Conservation (phyloP, 768 basidiomycete genomes). For the Panaeolus cyanescens region DNA sequence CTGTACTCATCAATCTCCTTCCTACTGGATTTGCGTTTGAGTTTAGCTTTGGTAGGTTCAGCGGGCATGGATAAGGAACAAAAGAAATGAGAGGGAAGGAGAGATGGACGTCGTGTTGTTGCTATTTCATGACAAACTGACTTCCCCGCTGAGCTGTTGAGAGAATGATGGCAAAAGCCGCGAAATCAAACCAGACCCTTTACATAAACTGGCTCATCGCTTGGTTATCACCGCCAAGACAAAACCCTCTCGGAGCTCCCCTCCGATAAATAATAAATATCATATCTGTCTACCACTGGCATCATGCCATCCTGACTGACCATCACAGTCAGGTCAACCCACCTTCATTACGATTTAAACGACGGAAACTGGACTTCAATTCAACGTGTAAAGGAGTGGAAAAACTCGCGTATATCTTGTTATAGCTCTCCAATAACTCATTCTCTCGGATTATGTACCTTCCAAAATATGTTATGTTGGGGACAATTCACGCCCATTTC, state of each 20-base stretch:
- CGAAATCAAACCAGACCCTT: slow-evolving; percentile 3
- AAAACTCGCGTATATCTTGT: too few relatives aligned
- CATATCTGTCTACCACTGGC: background rate
- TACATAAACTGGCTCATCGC: slow-evolving; percentile 4
- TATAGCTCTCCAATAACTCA: too few relatives aligned
- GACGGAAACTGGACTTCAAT: too few relatives aligned
- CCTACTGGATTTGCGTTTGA: slow-evolving; percentile 50
- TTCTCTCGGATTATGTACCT: too few relatives aligned
- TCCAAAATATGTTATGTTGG: too few relatives aligned
- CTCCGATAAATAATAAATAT: background rate
- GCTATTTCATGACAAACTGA: background rate
- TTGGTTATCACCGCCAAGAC: slow-evolving; percentile 4
- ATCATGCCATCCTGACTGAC: background rate
- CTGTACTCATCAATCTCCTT: slow-evolving; percentile 52
- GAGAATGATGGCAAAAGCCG: slow-evolving; percentile 3
- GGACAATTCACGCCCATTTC: too few relatives aligned
- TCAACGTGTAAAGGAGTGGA: too few relatives aligned
- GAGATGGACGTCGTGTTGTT: background rate
- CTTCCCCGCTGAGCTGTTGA: background rate
- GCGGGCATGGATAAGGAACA: slow-evolving; percentile 47
- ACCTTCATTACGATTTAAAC: too few relatives aligned
- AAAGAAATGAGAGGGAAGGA: background rate
- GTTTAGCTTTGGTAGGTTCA: slow-evolving; percentile 51
- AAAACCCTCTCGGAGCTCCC: background rate
- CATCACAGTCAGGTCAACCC: too few relatives aligned